Percentiles rank a stretch among this genome's conserved stretches.
Evolutionary conservation across 768 basidiomycete genomes (phyloP).

Genomic region (Podaxis pistillaris): DNA sequence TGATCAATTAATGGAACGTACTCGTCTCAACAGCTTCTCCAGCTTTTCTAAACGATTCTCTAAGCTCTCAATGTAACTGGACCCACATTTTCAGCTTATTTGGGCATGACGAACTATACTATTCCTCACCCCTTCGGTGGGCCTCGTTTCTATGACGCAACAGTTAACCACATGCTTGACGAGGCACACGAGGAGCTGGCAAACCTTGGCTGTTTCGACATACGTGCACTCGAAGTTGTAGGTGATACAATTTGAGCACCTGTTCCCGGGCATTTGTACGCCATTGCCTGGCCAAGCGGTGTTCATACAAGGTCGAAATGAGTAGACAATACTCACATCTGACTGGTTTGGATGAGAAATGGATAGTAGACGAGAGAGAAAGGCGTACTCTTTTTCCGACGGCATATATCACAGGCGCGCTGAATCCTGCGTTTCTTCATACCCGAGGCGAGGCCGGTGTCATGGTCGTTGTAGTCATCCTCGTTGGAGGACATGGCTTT

Average conservation of each 20-base stretch:
- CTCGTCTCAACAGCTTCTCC: slow-evolving; percentile 52
- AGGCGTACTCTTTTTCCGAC: slow-evolving; percentile 76
- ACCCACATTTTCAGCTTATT: neutral
- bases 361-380: neutral
- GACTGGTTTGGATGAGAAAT: slow-evolving; percentile 37
- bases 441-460: slow-evolving; percentile 30
- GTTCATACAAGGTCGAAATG: neutral
- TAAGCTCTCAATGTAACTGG: slow-evolving; percentile 57
- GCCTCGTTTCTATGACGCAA: slow-evolving; percentile 45
- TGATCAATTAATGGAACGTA: slow-evolving; percentile 20
- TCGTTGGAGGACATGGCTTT: slow-evolving; percentile 61
- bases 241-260: slow-evolving; percentile 67
- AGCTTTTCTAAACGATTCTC: slow-evolving; percentile 61
- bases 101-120: neutral
- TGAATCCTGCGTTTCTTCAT: slow-evolving; percentile 72
- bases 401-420: slow-evolving; percentile 79
- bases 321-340: slow-evolving; percentile 49
- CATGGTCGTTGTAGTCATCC: slow-evolving; percentile 55
- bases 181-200: slow-evolving; percentile 22
- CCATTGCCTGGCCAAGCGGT: slow-evolving; percentile 53
- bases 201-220: slow-evolving; percentile 65
- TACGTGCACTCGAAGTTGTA: slow-evolving; percentile 69
- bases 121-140: slow-evolving; percentile 58
- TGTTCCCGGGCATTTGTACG: slow-evolving; percentile 61
- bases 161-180: slow-evolving; percentile 6